These are phyloP conservation scores for Penicillium arizonense DNA, from an alignment of 495 filamentous ascomycete genomes.

Conservation along the genomic window DNA sequence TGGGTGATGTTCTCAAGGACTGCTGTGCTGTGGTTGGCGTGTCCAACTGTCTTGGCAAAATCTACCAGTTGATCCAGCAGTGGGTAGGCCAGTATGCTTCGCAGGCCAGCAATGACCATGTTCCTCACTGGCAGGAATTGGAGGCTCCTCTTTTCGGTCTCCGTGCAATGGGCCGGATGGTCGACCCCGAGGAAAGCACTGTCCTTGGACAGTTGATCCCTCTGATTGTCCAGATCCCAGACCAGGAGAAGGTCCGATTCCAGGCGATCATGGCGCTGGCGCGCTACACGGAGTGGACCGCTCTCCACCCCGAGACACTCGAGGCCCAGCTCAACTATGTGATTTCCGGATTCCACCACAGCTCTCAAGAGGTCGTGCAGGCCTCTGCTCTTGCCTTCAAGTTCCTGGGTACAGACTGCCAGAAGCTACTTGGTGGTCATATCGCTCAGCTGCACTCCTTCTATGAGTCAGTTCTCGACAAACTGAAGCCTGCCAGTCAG, in stretches of 20 bases:
- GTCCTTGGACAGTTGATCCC: constrained; percentile 89
- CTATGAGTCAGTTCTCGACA: constrained; percentile 83
- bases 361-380: constrained; percentile 81
- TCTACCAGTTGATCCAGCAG: constrained; percentile 75
- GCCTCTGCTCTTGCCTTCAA: constrained; percentile 93
- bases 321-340: constrained; percentile 93
- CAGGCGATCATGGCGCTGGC: constrained; percentile 96
- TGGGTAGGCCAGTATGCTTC: constrained; percentile 84
- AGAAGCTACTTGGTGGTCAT: constrained; percentile 74
- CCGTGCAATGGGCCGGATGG: constrained; percentile 97
- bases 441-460: constrained; percentile 84
- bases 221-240: constrained; percentile 87
- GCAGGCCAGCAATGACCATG: constrained; percentile 65
- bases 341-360: constrained; percentile 81
- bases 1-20: constrained; percentile 98
- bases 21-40: constrained; percentile 94
- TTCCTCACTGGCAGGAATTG: constrained; percentile 95
- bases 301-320: constrained; percentile 87
- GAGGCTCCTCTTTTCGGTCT: constrained; percentile 95
- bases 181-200: constrained; percentile 79
- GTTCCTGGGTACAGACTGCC: constrained; percentile 95
- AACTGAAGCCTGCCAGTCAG: constrained; percentile 79
- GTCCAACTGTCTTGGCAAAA: constrained; percentile 83
- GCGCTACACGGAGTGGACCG: constrained; percentile 96
- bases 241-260: constrained; percentile 94